Evolutionary conservation across 2,329 filamentous ascomycete genomes (phyloP).

Genomic region (Penicillium sp.): DNA sequence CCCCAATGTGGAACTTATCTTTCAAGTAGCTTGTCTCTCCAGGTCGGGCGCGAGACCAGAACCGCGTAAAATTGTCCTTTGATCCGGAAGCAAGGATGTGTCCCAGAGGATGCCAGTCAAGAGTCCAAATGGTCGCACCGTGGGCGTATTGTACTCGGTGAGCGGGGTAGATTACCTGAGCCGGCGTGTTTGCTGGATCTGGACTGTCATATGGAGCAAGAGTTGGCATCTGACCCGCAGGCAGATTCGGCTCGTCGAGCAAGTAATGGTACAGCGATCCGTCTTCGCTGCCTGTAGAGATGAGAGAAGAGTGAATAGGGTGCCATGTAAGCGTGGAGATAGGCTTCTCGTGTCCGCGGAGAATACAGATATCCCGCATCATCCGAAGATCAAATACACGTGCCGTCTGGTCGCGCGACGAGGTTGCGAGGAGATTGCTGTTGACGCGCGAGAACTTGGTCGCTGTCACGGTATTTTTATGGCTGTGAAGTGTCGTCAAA

Average conservation of each 20-base stretch:
- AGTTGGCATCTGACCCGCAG: slow-evolving; percentile 71
- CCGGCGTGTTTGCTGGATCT: slow-evolving; percentile 77
- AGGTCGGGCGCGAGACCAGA: slow-evolving; percentile 90
- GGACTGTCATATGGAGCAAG: slow-evolving; percentile 83
- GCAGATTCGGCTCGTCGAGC: slow-evolving; percentile 91
- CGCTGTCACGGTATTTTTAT: slow-evolving; percentile 96
- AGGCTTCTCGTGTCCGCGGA: slow-evolving; percentile 95
- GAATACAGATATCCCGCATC: slow-evolving; percentile 95
- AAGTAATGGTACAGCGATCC: slow-evolving; percentile 92
- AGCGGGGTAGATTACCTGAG: slow-evolving; percentile 90
- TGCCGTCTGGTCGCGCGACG: slow-evolving; percentile 89
- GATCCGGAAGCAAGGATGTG: slow-evolving; percentile 95
- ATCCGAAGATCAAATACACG: slow-evolving; percentile 94
- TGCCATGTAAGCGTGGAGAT: slow-evolving; percentile 94
- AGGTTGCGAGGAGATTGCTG: slow-evolving; percentile 85
- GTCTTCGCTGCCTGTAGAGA: slow-evolving; percentile 89
- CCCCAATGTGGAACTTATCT: slow-evolving; percentile 94
- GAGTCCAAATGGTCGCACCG: slow-evolving; percentile 94
- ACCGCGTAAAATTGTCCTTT: slow-evolving; percentile 94
- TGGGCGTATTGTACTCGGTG: slow-evolving; percentile 88
- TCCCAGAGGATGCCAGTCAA: slow-evolving; percentile 96
- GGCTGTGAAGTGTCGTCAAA: slow-evolving; percentile 90
- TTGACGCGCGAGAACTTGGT: slow-evolving; percentile 86
- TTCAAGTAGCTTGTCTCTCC: slow-evolving; percentile 85
- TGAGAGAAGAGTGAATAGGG: slow-evolving; percentile 83